phyloP scores from a whole-genome alignment of 176 grass and related monocot genomes.

The Saccharum officinarum region DNA sequence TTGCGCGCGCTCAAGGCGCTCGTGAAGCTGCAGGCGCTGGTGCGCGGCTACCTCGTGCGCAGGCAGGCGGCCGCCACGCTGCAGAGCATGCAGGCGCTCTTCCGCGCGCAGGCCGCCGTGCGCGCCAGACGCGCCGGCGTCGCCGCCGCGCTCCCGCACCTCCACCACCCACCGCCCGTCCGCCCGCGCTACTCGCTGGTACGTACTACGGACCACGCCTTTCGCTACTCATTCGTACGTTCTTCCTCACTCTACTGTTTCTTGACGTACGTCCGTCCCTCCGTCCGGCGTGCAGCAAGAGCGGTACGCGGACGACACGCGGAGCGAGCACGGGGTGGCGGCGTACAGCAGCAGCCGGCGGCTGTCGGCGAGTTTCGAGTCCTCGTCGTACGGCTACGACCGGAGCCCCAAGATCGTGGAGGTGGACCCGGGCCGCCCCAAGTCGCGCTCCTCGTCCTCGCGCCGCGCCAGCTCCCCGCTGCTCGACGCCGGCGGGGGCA shows the following conservation, averaged over 20 bases:
- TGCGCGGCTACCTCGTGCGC: conserved; percentile 87
- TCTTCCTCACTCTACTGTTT: background rate
- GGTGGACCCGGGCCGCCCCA: conserved; percentile 81
- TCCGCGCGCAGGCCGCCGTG: conserved; percentile 75
- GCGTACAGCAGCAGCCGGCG: conserved; percentile 62
- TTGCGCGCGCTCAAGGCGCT: conserved; percentile 90
- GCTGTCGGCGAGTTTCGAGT: conserved; percentile 76
- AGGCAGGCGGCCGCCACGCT: conserved; percentile 75
- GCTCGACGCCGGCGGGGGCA: conserved; percentile 11
- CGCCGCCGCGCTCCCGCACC: conserved; percentile 31
- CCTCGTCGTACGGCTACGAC: conserved; percentile 68
- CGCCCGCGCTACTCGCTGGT: conserved; percentile 45
- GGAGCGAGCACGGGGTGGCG: conserved; percentile 63
- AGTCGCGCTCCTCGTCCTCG: conserved; percentile 75
- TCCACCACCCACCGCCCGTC: conserved; percentile 49
- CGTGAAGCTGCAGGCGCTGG: conserved; percentile 86
- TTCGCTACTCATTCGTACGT: background rate
- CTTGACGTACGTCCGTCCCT: background rate
- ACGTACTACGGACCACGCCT: background rate
- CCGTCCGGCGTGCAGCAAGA: conserved; percentile 49
- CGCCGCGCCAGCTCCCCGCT: conserved; percentile 56
- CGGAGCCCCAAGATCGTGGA: conserved; percentile 95
- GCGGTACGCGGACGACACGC: conserved; percentile 57
- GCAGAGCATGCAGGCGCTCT: conserved; percentile 85
- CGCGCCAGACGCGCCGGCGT: conserved; percentile 48